Base-by-base conservation (phyloP, 768 basidiomycete species). In the Pilatotrama ljubarskyi region DNA sequence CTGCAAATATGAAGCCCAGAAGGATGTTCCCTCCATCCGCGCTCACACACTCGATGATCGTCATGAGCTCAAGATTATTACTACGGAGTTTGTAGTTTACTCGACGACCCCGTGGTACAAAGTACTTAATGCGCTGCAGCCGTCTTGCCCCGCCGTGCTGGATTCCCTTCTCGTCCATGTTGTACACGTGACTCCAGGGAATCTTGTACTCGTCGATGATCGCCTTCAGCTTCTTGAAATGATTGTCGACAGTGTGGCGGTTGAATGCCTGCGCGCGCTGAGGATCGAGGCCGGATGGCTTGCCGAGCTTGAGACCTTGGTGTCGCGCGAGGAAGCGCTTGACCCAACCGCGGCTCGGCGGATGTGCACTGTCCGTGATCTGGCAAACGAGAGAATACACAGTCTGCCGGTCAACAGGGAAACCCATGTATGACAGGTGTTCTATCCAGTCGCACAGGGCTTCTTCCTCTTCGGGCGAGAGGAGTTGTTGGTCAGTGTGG, bases 41-140 rank as follows among this genome's bases (percentile, higher is more conserved):
- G 51, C 74, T 77, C 5, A 79, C 64, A 51, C 72, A 70, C 62
- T 82, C 78, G 38, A 83, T 76, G 24, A 82, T 66, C 0, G 80
- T 82, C 14, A 82, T 74, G 1, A 80, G 71, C 61, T 83, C 77
- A 2, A 75, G 64, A 56, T 76, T 75, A n/a, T 66, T 75, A 62
- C 67, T 72, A 9, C 64, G 53, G 9, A 69, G 54, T 18, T 64
- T 54, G 52, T 74, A 72, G 8, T 63, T 57, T 0, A 40, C 38
- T 3, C 61, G 53, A 18, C 68, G 53, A 7, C 65, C 59, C 1
- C 68, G 63, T 18, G 63, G 53, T 49, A 73, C 53, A 43, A 69
- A 47, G 38, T 50, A 63, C 10, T 62, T 65, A 0, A 35, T 46
- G 13, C 44, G 20, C 26, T 63, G 9, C n/a, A 43, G 36, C 20